phyloP scores from a whole-genome alignment of 352 stramenopile species.

The Pythium pyrilobum region DNA sequence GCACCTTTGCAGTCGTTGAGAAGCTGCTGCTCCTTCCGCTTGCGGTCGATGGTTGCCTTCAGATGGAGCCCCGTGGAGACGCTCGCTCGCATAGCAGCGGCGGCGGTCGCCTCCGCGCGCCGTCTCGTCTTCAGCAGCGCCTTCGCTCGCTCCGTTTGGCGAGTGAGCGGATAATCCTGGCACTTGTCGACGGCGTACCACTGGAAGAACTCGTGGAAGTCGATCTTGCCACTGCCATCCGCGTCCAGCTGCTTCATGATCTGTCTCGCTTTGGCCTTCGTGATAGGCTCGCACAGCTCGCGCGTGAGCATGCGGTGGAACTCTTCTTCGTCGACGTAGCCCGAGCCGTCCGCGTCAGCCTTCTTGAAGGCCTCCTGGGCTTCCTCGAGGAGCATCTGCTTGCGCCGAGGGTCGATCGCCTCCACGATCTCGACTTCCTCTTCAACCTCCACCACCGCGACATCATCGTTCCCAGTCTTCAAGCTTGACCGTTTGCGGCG shows the following conservation, averaged over 20 bases:
- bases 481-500: constrained; percentile 4
- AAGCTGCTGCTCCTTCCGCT: constrained; percentile 24
- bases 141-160: constrained; percentile 28
- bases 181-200: constrained; percentile 48
- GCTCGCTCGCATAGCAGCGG: constrained; percentile 16
- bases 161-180: constrained; percentile 31
- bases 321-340: constrained; percentile 30
- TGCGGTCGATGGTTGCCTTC: constrained; percentile 19
- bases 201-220: constrained; percentile 45
- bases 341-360: constrained; percentile 31
- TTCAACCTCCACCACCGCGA: constrained; percentile 10
- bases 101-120: constrained; percentile 20
- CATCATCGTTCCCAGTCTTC: neutral
- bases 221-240: constrained; percentile 36
- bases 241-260: constrained; percentile 32
- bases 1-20: constrained; percentile 26
- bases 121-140: constrained; percentile 28
- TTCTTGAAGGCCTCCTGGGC: constrained; percentile 27
- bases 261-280: constrained; percentile 19
- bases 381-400: constrained; percentile 26
- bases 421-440: constrained; percentile 32
- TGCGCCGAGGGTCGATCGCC: constrained; percentile 32
- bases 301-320: constrained; percentile 28
- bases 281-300: constrained; percentile 41
- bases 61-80: constrained; percentile 11